Base-by-base conservation (phyloP, 164 flowering plant genomes). In the Chloranthus sessilifolius region DNA sequence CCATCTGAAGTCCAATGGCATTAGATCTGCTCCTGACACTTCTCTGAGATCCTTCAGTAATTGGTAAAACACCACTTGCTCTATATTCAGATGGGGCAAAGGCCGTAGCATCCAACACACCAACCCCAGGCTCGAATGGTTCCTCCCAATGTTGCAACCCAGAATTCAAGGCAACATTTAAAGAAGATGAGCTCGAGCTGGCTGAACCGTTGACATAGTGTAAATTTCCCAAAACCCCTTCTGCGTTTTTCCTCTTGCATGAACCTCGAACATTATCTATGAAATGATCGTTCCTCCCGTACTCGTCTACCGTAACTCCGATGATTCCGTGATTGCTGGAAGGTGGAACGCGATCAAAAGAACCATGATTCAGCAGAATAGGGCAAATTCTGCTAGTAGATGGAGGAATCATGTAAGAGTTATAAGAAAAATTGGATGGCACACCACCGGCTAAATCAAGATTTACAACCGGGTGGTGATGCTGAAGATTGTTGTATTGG, bases 211-310 rank as follows among this genome's bases (percentile, higher is more conserved):
- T 60, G 41, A 53, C 59, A 56, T 61, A 47, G 11, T 67, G 80
- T 50, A 44, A 43, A 62, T 61, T 61, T 38, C 65, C 71, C 7
- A 68, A 70, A 39, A 64, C 20, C 11, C 73, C 81, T 61, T 82
- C 91, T 30, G 74, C 67, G 53, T 60, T 74, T 57, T 88, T 85
- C 63, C 87, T 75, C 73, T 88, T 91, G 67, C 65, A 69, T 43
- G 80, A 64, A 25, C 68, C 79, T 67, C 84, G 56, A 12, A 45
- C 53, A 60, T 60, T 68, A 64, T 83, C 88, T 55, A 76, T 58
- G 44, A 74, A 64, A 47, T 69, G 71, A 51, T 50, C 55, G 41
- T 60, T 65, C 50, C 82, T 68, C 41, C 66, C 83, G 60, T 70
- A 76, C 22, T 73, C 81, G 66, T 68, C 74, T 7, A 65, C 16